Evolutionary conservation across 495 filamentous ascomycete genomes (phyloP), one percentile per base, ranked within the genome.

Genomic region (Tuber microsphaerosporum): DNA sequence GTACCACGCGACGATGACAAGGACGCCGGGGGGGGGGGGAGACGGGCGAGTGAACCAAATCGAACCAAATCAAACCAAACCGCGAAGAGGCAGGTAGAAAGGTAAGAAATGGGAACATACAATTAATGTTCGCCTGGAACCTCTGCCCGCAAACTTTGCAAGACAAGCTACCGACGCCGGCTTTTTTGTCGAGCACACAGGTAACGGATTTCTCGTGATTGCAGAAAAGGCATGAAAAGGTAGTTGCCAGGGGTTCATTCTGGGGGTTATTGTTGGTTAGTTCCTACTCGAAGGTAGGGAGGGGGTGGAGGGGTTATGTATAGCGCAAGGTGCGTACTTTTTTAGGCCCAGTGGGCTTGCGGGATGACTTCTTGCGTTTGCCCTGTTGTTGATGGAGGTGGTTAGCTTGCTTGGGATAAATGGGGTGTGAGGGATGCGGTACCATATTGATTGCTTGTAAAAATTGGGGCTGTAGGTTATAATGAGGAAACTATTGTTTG

Each of bases 201-300:
- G 89, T 86, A 46, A 99, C 92, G 0, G 94, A 91, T 69, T 92
- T 93, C 82, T 98, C 96, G 84, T 98, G 93, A 84, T 97, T 98
- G 87, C 95, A 99, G 85, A 99, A 99, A 44, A 97, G 89, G 82
- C 95, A 99, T n/a, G 93, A 90, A 84, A 99, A 99, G 34, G 89
- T 87, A 3, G 91, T 94, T 22, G 93, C 86, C n/a, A 99, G 88
- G 20, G 93, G 92, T 81, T 97, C 94, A 82, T 88, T 89, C 94
- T 97, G 81, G 9, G 48, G 48, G 22, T 74, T 69, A 69, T 73
- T 65, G 37, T 31, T 80, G 68, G 74, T 70, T 73, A 73, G 71
- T 41, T 41, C 68, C 71, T 43, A 41, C 39, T 41, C 39, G 4
- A 34, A 34, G 46, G 14, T 74, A 73, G 72, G 46, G 20, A 73